Base-by-base conservation (phyloP, 805 yeast species). In the Nakazawaea ishiwadae region DNA sequence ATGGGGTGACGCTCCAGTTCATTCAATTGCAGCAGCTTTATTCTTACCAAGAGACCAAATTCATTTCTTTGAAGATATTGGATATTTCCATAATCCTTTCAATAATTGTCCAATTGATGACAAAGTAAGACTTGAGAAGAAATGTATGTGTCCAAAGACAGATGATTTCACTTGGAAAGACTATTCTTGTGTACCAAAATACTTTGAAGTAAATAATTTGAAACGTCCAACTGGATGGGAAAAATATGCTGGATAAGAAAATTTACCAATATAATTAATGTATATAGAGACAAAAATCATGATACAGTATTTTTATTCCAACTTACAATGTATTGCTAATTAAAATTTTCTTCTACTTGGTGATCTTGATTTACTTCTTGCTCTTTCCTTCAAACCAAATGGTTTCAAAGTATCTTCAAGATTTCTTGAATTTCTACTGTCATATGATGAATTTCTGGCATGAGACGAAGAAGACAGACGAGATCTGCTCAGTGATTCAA, bases 1-100 rank as follows among this genome's bases (percentile, higher is more conserved):
- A 63, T 86, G 95, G 96, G 95, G 96, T 52, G 96, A 87, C 62
- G 96, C 95, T 20, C 96, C 96, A 27, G 82, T 87, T 37, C 96
- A 87, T 62, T 84, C 95, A 5, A 80, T 87, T 54, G 96, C 93
- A 24, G 96, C 86, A 16, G 68, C 93, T 4, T 66, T 88, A 49
- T 84, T 88, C 66, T 58, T 86, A 60, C 78, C 84, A 41, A 77
- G 74, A 58, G 79, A 76, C 47, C 68, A 81, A 54, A 65, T 88
- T 37, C 95, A 88, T 56, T 79, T 83, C 71, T 89, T 89, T 58
- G 83, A 77, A 46, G 95, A 87, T 54, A 75, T 87, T 48, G 96
- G 96, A 39, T 87, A 88, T 63, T 84, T 58, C 66, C 96, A 87
- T 58, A 80, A 72, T 45, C 96, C 96, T 17, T 86, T 81, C 76